These are phyloP conservation scores for Cladosporium sp. DNA, from an alignment of 2,329 filamentous ascomycete genomes.

Conservation along the genomic window DNA sequence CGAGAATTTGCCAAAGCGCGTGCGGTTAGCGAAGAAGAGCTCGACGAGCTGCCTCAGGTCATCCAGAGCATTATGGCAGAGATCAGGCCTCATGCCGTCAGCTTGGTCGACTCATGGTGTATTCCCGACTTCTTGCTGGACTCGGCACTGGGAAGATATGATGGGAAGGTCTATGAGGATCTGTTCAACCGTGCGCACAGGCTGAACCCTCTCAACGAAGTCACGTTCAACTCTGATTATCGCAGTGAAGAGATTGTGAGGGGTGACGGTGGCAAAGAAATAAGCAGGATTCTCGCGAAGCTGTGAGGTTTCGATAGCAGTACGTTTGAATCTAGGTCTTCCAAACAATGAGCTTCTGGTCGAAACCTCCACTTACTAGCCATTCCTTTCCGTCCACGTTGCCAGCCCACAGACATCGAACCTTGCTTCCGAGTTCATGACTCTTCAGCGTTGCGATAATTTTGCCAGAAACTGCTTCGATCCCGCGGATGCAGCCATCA, in stretches of 20 bases:
- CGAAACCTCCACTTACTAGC: conserved; percentile 64
- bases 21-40: conserved; percentile 43
- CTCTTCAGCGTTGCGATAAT: conserved; percentile 53
- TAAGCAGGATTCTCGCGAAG: conserved; percentile 34
- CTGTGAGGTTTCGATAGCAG: conserved; percentile 23
- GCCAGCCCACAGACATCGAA: conserved; percentile 60
- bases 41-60: conserved; percentile 43
- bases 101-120: conserved; percentile 54
- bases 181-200: conserved; percentile 53
- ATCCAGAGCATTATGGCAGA: conserved; percentile 50
- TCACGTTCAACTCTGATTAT: conserved; percentile 54
- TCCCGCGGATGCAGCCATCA: conserved; percentile 61
- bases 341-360: conserved; percentile 63
- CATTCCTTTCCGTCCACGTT: conserved; percentile 48
- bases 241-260: conserved; percentile 51
- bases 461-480: conserved; percentile 61
- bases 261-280: conserved; percentile 39
- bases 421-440: conserved; percentile 59
- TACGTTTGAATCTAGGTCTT: conserved; percentile 25
- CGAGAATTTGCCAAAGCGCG: conserved; percentile 48
- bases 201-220: conserved; percentile 52
- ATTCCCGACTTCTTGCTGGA: conserved; percentile 56
- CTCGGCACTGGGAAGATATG: conserved; percentile 52
- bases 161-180: conserved; percentile 57
- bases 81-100: conserved; percentile 53